Conservation (phyloP, 2,329 filamentous ascomycete genomes). For the Claviceps citrina region DNA sequence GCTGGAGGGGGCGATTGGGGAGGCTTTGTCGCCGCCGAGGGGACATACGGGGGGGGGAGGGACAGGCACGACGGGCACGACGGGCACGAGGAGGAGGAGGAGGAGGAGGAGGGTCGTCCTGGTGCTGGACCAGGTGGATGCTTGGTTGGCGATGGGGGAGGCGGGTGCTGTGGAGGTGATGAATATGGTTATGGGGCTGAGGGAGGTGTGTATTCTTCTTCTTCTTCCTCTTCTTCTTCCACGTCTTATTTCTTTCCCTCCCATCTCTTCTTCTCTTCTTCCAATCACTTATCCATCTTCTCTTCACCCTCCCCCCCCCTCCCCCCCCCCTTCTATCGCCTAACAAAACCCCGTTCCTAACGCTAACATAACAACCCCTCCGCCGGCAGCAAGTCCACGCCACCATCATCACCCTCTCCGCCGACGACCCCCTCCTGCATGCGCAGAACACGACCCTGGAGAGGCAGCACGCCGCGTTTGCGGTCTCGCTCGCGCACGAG, state of each 20-base stretch:
- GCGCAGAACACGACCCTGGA: slow-evolving; percentile 49
- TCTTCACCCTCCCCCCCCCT: no score
- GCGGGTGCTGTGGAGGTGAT: slow-evolving; percentile 31
- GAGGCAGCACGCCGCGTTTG: slow-evolving; percentile 53
- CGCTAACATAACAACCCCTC: no score
- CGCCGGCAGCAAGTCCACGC: slow-evolving; percentile 47
- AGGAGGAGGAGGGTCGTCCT: slow-evolving; percentile 30
- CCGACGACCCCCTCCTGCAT: slow-evolving; percentile 56
- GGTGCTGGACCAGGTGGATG: slow-evolving; percentile 50
- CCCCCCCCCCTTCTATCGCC: no score
- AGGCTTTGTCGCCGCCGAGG: no score
- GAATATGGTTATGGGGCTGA: slow-evolving; percentile 41
- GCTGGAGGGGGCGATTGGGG: slow-evolving; percentile 24
- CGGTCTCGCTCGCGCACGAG: slow-evolving; percentile 57
- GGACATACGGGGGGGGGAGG: no score
- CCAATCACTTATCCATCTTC: no score
- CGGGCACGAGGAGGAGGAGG: no score
- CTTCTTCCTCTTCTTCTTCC: background rate
- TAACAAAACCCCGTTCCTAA: no score
- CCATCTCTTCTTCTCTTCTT: background rate
- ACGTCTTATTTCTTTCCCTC: background rate
- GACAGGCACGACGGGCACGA: no score
- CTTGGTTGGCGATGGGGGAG: slow-evolving; percentile 42
- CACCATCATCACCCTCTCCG: slow-evolving; percentile 51
- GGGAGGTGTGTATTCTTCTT: slow-evolving; percentile 40